Base-by-base conservation (phyloP, 805 yeast species). In the Kluyveromyces wickerhamii region DNA sequence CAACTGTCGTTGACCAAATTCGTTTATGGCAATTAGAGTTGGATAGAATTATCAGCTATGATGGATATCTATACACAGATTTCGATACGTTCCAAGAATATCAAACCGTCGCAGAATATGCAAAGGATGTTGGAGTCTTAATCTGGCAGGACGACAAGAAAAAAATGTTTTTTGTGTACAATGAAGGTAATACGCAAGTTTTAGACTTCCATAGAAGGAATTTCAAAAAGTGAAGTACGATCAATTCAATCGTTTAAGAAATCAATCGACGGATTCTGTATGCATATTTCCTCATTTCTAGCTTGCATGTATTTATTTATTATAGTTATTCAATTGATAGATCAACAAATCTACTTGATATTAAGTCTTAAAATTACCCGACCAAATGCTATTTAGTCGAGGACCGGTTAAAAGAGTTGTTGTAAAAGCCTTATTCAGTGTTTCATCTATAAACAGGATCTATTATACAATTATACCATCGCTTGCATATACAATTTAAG, bases 1-100 rank as follows among this genome's bases (percentile, higher is more conserved):
- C 97, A 0, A 92, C 95, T 0, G 95, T 92, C n/a, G 83, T 85
- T 1, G 99, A 92, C 59, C 99, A 92, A 57, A 84, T 92, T 47
- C 79, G 78, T 53, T 67, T 92, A 35, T 92, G 99, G 99, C 97
- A 92, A 63, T 66, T 92, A 40, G 99, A 92, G 55, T 61, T 88
- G 62, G 97, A 92, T 57, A 73, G 99, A 60, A 84, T 92, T 44
- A 78, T 82, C 46, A 74, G 92, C 1, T 82, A 76, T 33, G 85
- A 79, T 19, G 99, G 99, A 0, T 87, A 79, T 39, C 59, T 92
- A 29, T 92, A 84, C 62, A 79, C 85, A 38, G 96, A 89, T 48
- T 92, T 92, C 56, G 67, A 79, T 16, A 79, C 69, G 40, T 80
- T 72, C 35, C 72, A 74, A 41, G 97, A 92, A 56, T 92, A 74